Percentiles rank a stretch among this genome's conserved stretches.
phyloP scores from a whole-genome alignment of 805 yeast genomes.

The Tetrapisispora taiwanensis region DNA sequence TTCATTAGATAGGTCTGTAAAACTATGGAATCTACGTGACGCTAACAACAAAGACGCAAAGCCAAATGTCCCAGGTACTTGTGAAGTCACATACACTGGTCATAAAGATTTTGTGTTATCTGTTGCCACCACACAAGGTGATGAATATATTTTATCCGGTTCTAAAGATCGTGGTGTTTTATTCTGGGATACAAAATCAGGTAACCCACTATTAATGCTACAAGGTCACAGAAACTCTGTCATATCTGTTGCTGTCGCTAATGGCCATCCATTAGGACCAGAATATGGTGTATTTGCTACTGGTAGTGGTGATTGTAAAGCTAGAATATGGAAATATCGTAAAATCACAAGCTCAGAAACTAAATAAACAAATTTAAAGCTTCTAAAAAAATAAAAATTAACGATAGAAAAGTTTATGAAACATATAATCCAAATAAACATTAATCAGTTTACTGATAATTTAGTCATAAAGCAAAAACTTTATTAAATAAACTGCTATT shows the following conservation, averaged over 20 bases:
- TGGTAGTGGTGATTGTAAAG: conserved; percentile 95
- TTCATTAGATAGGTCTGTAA: conserved; percentile 89
- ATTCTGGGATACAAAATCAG: conserved; percentile 89
- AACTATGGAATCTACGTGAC: conserved; percentile 70
- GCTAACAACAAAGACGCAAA: conserved; percentile 33
- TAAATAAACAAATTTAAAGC: conserved; percentile 10
- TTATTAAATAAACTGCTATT: background rate
- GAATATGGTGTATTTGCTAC: conserved; percentile 81
- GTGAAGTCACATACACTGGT: conserved; percentile 89
- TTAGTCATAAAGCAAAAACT: conserved; percentile 1
- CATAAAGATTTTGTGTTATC: conserved; percentile 93
- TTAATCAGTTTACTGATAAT: background rate
- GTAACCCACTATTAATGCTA: conserved; percentile 87
- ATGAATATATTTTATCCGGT: conserved; percentile 83
- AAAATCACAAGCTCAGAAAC: conserved; percentile 6
- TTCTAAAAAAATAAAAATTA: conserved; percentile 8
- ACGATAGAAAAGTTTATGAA: background rate
- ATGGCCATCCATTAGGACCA: conserved; percentile 52
- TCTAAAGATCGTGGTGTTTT: conserved; percentile 95
- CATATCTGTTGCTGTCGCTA: conserved; percentile 85
- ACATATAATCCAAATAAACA: background rate
- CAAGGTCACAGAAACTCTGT: conserved; percentile 97
- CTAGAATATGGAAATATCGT: conserved; percentile 88
- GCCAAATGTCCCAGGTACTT: conserved; percentile 39
- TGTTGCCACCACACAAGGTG: conserved; percentile 89